phyloP scores from a whole-genome alignment of 2,329 filamentous ascomycete genomes.

The Tothia fuscella region DNA sequence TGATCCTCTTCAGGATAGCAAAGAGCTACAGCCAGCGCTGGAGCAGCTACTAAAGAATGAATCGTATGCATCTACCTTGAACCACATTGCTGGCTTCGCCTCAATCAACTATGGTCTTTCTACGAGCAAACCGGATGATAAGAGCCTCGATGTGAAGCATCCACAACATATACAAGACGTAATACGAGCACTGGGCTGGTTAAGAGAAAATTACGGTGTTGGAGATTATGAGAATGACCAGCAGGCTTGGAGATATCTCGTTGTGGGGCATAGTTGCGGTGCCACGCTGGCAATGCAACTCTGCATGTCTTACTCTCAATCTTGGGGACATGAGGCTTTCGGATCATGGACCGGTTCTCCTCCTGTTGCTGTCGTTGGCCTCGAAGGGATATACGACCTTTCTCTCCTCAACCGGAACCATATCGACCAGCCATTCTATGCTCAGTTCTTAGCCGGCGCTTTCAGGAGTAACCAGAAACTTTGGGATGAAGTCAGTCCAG shows the following conservation, averaged over 20 bases:
- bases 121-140: constrained; percentile 19
- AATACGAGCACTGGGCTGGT: constrained; percentile 36
- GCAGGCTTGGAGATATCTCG: constrained; percentile 28
- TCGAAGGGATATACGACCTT: constrained; percentile 58
- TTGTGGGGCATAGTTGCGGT: constrained; percentile 52
- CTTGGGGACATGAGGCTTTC: not conserved
- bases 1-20: constrained; percentile 23
- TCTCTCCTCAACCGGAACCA: constrained; percentile 38
- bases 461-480: constrained; percentile 43
- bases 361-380: constrained; percentile 45
- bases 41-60: not conserved
- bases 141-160: constrained; percentile 38
- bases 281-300: constrained; percentile 47
- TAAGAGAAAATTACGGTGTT: constrained; percentile 37
- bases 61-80: not conserved
- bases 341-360: constrained; percentile 3
- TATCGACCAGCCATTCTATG: constrained; percentile 38
- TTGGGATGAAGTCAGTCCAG: constrained; percentile 48
- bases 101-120: constrained; percentile 55
- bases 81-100: constrained; percentile 41
- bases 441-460: constrained; percentile 44
- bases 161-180: constrained; percentile 52
- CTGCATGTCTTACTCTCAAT: not conserved
- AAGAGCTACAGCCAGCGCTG: not conserved
- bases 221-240: constrained; percentile 12